A percentile compares a stretch with the other conserved stretches of the same genome.
Conservation (phyloP, 2,329 filamentous ascomycete genomes). For the Zasmidium angulare region DNA sequence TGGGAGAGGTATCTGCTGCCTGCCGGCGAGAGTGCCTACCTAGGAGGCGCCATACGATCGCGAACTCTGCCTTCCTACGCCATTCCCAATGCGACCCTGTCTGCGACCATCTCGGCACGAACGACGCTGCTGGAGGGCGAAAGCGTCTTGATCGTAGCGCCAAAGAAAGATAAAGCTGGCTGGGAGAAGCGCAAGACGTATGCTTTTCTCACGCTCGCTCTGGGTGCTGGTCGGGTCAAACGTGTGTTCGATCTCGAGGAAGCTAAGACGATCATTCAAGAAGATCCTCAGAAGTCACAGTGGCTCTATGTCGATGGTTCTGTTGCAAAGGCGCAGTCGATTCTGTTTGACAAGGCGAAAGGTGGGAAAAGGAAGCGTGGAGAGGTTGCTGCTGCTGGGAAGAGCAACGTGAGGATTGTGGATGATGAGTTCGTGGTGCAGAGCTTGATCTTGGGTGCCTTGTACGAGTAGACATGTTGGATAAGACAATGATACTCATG, state of each 20-base stretch:
- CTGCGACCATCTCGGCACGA: conserved; percentile 54
- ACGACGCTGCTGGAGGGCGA: conserved; percentile 47
- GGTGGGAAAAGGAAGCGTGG: conserved; percentile 48
- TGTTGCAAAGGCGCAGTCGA: conserved; percentile 54
- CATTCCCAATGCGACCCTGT: conserved; percentile 57
- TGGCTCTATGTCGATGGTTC: conserved; percentile 78
- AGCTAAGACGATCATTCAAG: conserved; percentile 60
- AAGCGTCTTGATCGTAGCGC: conserved; percentile 70
- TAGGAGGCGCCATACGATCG: conserved; percentile 76
- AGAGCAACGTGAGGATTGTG: conserved; percentile 63
- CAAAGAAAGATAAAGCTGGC: conserved; percentile 57
- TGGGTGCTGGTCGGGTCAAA: conserved; percentile 69
- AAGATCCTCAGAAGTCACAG: conserved; percentile 57
- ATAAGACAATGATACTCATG: no score
- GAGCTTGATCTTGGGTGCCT: conserved; percentile 80
- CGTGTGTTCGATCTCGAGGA: conserved; percentile 65
- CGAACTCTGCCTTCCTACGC: conserved; percentile 64
- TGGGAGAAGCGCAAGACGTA: conserved; percentile 67
- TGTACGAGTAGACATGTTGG: conserved; percentile 57
- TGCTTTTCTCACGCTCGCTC: conserved; percentile 73
- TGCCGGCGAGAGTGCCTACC: conserved; percentile 74
- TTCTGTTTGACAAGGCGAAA: conserved; percentile 45
- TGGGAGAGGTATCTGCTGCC: conserved; percentile 84
- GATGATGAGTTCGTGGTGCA: conserved; percentile 88
- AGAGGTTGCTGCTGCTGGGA: conserved; percentile 36